Conservation (phyloP, 306 rosid species). For the Trichosanthes truncata region DNA sequence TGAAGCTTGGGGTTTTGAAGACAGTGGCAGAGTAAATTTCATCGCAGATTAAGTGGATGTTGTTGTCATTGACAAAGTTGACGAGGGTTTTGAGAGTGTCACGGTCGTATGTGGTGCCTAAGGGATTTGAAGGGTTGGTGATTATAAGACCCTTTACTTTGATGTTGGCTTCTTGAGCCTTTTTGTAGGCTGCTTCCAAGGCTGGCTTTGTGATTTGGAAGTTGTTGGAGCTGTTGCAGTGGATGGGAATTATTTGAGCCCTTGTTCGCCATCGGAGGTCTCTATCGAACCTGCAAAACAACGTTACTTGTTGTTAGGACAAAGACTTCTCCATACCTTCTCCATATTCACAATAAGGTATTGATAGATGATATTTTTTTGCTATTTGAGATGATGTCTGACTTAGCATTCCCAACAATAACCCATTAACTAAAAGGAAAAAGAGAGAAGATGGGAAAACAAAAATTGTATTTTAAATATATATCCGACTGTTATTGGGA, state of each 20-base stretch:
- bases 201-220: conserved; percentile 57
- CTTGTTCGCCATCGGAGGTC: conserved; percentile 83
- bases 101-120: conserved; percentile 57
- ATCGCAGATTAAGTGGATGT: conserved; percentile 72
- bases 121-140: conserved; percentile 87
- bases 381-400: too few relatives aligned
- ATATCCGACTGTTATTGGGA: too few relatives aligned
- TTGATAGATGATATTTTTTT: too few relatives aligned
- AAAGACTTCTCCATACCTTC: not conserved
- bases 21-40: conserved; percentile 87
- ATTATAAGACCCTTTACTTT: conserved; percentile 66
- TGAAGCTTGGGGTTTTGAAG: conserved; percentile 35
- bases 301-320: not conserved
- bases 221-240: conserved; percentile 61
- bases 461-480: too few relatives aligned
- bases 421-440: too few relatives aligned
- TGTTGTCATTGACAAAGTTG: conserved; percentile 45
- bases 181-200: conserved; percentile 50
- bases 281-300: conserved; percentile 45
- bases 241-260: conserved; percentile 47
- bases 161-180: conserved; percentile 43
- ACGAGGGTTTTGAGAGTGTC: conserved; percentile 53
- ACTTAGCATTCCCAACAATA: too few relatives aligned
- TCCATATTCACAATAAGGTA: too few relatives aligned
- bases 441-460: too few relatives aligned